phyloP scores from a whole-genome alignment of 169 alveolate species.

The Babesia gibsoni region DNA sequence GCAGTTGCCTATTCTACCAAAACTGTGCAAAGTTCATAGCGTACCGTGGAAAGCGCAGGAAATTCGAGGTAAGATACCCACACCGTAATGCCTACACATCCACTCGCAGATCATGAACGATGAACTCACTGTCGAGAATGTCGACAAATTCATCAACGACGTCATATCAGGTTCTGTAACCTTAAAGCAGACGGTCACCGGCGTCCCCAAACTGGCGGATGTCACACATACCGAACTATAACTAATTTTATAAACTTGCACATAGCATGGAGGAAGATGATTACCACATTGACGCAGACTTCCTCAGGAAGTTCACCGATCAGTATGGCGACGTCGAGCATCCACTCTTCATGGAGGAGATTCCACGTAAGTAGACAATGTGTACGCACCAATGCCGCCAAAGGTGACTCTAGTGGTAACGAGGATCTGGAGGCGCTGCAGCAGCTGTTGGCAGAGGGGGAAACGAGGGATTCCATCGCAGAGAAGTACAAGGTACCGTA shows the following conservation, averaged over 20 bases:
- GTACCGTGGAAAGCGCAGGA: conserved; percentile 54
- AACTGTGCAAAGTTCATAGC: conserved; percentile 54
- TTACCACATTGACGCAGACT: conserved; percentile 52
- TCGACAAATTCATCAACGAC: conserved; percentile 52
- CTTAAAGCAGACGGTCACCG: conserved; percentile 21
- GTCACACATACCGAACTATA: conserved; percentile 34
- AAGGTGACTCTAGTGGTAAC: conserved; percentile 41
- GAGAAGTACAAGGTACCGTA: conserved; percentile 48
- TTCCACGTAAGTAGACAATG: conserved; percentile 25
- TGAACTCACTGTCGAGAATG: conserved; percentile 22
- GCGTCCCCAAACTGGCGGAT: conserved; percentile 32
- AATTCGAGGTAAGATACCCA: conserved; percentile 36
- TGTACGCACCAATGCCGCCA: background rate
- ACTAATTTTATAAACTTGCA: background rate
- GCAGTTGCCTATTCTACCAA: conserved; percentile 39
- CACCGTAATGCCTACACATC: background rate
- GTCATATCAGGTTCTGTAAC: conserved; percentile 55
- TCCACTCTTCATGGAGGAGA: conserved; percentile 65
- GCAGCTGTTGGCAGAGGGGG: conserved; percentile 58
- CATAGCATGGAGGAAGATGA: conserved; percentile 55
- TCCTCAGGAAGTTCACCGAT: conserved; percentile 49
- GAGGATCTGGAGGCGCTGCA: conserved; percentile 62
- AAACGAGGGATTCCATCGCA: conserved; percentile 66
- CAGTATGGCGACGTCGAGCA: conserved; percentile 63
- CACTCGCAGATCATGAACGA: conserved; percentile 34